These are phyloP conservation scores for Trichoderma erinaceum DNA, from an alignment of 495 filamentous ascomycete species.

Conservation along the genomic window DNA sequence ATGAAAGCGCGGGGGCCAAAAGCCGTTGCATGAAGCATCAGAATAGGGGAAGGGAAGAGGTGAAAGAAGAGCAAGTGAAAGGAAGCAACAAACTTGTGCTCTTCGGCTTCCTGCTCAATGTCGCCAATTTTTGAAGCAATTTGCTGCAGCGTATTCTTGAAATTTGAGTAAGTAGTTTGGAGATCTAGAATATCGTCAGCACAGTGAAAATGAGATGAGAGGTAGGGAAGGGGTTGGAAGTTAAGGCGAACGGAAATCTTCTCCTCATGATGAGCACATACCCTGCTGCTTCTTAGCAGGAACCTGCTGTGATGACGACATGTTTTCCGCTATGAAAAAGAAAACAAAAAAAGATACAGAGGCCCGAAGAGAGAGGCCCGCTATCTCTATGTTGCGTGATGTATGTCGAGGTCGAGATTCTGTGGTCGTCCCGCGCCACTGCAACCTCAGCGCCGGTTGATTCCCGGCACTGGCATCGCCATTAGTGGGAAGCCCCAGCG, in stretches of 20 bases:
- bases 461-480: constrained; percentile 7
- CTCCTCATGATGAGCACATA: constrained; percentile 30
- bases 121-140: constrained; percentile 94
- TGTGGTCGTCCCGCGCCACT: neutral
- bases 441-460: constrained; percentile 1
- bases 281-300: constrained; percentile 70
- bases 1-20: neutral
- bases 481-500: neutral
- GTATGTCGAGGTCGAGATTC: constrained; percentile 9
- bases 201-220: constrained; percentile 6
- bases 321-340: constrained; percentile 19
- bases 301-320: constrained; percentile 39
- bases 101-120: constrained; percentile 92
- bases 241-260: neutral
- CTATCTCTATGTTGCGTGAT: neutral
- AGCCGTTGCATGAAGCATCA: constrained; percentile 9
- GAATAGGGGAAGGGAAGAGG: constrained; percentile 17
- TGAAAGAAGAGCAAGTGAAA: constrained; percentile 19
- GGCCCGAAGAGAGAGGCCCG: neutral
- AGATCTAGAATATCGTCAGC: constrained; percentile 60
- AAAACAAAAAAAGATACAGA: neutral
- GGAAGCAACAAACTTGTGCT: constrained; percentile 75
- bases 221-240: neutral
- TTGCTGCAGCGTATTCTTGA: constrained; percentile 91
- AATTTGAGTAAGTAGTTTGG: constrained; percentile 87